Evolutionary conservation across 345 rosid species (phyloP), one percentile per base, ranked within the genome.

Genomic region (Euclidium syriacum): DNA sequence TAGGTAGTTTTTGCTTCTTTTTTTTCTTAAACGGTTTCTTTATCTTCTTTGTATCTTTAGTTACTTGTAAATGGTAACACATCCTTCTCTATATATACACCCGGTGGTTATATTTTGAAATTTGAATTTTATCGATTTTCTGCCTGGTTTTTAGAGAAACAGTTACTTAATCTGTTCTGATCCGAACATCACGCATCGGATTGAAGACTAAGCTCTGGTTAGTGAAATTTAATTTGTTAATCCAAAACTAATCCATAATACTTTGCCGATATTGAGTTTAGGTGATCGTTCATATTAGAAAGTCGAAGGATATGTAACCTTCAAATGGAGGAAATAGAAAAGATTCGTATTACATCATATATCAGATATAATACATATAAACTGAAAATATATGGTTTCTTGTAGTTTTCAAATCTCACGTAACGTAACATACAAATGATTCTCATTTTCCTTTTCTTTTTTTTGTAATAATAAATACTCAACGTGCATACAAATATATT

Each of bases 181-280:
- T 62, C 74, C 69, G 54, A 17, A 47, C 29, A 25, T 54, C 22
- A 47, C 38, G 74, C 58, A 12, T 38, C 27, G 16, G 56, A 55
- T 38, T 38, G 10, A 54, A 62, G 74, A 70, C 69, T 47, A 54
- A 55, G 58, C 64, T 23, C 58, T 54, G 35, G 44, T 44, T 16
- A 60, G 23, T 58, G 44, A 38, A 17, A 23, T 17, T 23, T 40
- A 8, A 4, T 18, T 18, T 18, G 29, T 33, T 10, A 50, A 50
- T 19, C 14, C 40, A 47, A 4, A n/a, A 12, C 2, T 5, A 29
- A 44, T 30, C n/a, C 14, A 38, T 30, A 39, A 8, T 16, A 32
- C 25, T 42, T 38, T 32, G 61, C 19, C 36, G 16, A 20, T 22
- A 29, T 10, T 1, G 65, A 67, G 58, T 19, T 57, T 39, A n/a